Percentiles rank a stretch among this genome's conserved stretches.
Evolutionary conservation across 805 yeast species (phyloP).

Genomic region (Clavispora asparagi): DNA sequence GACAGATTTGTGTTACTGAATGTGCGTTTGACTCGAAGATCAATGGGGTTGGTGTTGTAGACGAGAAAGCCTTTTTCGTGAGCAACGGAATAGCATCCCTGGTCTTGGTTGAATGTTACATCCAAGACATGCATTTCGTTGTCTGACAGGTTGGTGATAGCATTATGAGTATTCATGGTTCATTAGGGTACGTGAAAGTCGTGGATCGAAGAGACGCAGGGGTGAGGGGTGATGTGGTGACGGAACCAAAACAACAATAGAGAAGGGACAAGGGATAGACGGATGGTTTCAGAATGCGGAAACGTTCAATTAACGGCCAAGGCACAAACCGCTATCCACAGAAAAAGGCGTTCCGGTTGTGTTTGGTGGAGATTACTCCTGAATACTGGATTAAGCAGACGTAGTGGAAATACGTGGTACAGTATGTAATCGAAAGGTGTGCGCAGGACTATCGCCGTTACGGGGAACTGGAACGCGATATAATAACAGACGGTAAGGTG

Average conservation of each 20-base stretch:
- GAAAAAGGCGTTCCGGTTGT: neutral
- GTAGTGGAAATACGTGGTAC: neutral
- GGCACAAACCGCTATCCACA: neutral
- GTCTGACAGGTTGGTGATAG: conserved; percentile 6
- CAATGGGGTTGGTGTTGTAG: conserved; percentile 84
- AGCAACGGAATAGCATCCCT: conserved; percentile 82
- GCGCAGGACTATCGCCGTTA: neutral
- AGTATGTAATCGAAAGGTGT: neutral
- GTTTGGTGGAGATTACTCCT: neutral
- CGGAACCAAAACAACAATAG: neutral
- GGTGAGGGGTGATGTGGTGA: neutral
- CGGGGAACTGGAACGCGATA: neutral
- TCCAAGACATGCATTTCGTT: conserved; percentile 41
- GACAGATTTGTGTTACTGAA: conserved; percentile 23
- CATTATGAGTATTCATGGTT: conserved; percentile 15
- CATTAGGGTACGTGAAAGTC: neutral
- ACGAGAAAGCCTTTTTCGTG: conserved; percentile 79
- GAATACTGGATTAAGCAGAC: neutral
- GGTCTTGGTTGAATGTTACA: conserved; percentile 82
- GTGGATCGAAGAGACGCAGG: neutral
- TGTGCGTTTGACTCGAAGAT: conserved; percentile 58
- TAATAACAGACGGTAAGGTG: no score
- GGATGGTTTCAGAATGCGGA: neutral
- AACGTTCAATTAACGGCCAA: neutral
- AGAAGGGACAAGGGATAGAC: neutral